These are phyloP conservation scores for Xylaria sp. DNA, from an alignment of 2,329 filamentous ascomycete genomes.

Conservation along the genomic window DNA sequence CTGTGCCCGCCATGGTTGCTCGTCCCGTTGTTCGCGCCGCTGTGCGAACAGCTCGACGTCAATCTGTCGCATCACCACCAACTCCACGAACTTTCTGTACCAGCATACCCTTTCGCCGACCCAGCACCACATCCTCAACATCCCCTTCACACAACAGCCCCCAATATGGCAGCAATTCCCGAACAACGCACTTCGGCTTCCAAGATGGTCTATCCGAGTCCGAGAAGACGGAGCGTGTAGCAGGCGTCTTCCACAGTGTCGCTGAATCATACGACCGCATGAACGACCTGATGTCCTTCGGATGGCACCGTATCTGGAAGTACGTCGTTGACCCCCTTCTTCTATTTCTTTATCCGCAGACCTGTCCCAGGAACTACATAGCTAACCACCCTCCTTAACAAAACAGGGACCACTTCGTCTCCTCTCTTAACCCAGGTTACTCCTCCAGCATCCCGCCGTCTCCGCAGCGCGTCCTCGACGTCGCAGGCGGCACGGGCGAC, in stretches of 20 bases:
- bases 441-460: slow-evolving; percentile 50
- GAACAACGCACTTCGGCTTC: slow-evolving; percentile 89
- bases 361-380: not conserved
- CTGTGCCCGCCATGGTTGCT: slow-evolving; percentile 36
- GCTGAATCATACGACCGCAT: slow-evolving; percentile 95
- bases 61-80: slow-evolving; percentile 14
- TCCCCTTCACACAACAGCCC: slow-evolving; percentile 3
- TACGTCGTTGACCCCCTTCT: slow-evolving; percentile 44
- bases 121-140: slow-evolving; percentile 30
- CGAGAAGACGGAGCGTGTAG: slow-evolving; percentile 75
- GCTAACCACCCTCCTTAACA: not conserved
- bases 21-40: slow-evolving; percentile 37
- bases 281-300: slow-evolving; percentile 99
- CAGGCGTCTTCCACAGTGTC: slow-evolving; percentile 91
- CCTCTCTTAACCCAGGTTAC: slow-evolving; percentile 83
- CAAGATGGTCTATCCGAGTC: slow-evolving; percentile 77
- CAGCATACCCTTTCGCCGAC: slow-evolving; percentile 28
- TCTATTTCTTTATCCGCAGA: not conserved
- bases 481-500: slow-evolving; percentile 95
- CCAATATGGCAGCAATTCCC: slow-evolving; percentile 33
- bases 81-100: slow-evolving; percentile 32
- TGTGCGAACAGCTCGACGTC: slow-evolving; percentile 28
- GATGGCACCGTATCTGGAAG: slow-evolving; percentile 96
- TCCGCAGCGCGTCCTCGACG: slow-evolving; percentile 82
- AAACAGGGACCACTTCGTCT: slow-evolving; percentile 85